Evolutionary conservation across 306 rosid species (phyloP), one percentile per base, ranked within the genome.

Genomic region (Casuarina glauca): DNA sequence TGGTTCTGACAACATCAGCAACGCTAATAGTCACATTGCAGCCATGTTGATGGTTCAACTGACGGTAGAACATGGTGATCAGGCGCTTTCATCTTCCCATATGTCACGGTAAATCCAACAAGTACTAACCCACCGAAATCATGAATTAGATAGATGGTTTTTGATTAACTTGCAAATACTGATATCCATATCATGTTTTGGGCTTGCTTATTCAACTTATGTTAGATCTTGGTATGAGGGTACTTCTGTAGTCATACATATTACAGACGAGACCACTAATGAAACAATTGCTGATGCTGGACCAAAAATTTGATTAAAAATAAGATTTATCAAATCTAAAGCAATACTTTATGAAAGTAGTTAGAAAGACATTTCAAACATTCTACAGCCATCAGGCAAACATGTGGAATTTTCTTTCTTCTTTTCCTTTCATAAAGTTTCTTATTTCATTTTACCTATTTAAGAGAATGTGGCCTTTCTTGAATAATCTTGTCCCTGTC

Each of bases 241-340:
- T 48, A 48, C 51, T 48, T 3, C 11, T 48, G 13, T 26, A 0
- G 32, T 26, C 32, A 26, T 26, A 10, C 5, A 55, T 41, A 61
- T 61, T 35, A 61, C 9, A 32, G 10, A 35, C 12, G 1, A 4
- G 1, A 35, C 10, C 10, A 61, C 13, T 12, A 17, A 9, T n/a
- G 20, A 41, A 66, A 64, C 49, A 20, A 36, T 64, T 41, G 41
- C 11, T 43, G 16, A n/a, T 39, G 41, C 26, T 66, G 4, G 39
- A 66, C 70, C 46, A 41, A 48, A 41, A 66, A 64, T 13, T 64
- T 1, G 35, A 61, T 61, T n/a, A 61, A 61, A 61, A 61, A 61
- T 35, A 35, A 35, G 10, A 26, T 35, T 5, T 6, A 9, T 3
- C 43, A 61, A 61, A 35, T 36, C 10, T 35, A 61, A 52, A 61